These are phyloP conservation scores for Dothiorella sarmentorum DNA, from an alignment of 2,329 filamentous ascomycete genomes.

Conservation along the genomic window DNA sequence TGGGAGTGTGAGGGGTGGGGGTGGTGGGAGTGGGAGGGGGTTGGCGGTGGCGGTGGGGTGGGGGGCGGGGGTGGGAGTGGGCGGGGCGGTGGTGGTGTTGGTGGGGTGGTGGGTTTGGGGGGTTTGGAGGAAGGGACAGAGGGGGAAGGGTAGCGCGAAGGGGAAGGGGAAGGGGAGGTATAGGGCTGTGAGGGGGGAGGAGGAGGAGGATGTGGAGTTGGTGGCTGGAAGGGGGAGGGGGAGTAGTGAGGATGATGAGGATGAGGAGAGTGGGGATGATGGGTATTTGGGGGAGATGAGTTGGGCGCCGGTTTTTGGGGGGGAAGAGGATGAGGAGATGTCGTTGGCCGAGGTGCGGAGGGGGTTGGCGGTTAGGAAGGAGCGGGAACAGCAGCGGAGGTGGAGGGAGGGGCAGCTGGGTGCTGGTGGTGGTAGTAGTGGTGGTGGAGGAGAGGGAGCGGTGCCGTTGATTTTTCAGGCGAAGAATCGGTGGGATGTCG, in stretches of 20 bases:
- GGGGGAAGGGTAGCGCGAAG: not conserved
- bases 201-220: not conserved
- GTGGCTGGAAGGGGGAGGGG: not conserved
- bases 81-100: not conserved
- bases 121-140: not conserved
- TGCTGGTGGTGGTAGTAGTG: no score
- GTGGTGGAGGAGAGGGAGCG: not conserved
- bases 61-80: not conserved
- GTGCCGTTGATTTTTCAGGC: constrained; percentile 2
- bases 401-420: not conserved
- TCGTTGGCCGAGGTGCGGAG: not conserved
- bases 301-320: not conserved
- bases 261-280: not conserved
- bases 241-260: not conserved
- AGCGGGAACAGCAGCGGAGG: not conserved
- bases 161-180: constrained; percentile 2
- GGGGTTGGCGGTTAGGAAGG: not conserved
- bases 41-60: not conserved
- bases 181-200: not conserved
- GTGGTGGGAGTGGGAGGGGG: not conserved
- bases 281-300: not conserved
- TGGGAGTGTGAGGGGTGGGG: not conserved
- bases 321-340: not conserved
- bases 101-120: not conserved
- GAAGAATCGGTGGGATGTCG: not conserved